Percentiles rank a stretch among this genome's conserved stretches.
Evolutionary conservation across 306 rosid species (phyloP).

Genomic region (Prinsepia uniflora): DNA sequence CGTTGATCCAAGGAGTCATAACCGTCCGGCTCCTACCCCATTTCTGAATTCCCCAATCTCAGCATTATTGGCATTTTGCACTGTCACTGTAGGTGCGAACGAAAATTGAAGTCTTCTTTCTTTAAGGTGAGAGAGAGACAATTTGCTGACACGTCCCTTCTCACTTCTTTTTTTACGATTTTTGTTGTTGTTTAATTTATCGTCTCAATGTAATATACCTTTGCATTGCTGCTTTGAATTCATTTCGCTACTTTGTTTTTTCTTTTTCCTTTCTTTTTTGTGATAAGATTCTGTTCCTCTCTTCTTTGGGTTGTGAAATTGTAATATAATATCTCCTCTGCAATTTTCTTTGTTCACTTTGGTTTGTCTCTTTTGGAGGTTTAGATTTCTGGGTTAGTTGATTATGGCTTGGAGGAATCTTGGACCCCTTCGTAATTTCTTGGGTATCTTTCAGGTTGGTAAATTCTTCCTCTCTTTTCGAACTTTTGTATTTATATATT

Average conservation of each 20-base stretch:
- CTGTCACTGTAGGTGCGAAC: not conserved
- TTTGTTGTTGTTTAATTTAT: not conserved
- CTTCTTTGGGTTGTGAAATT: not conserved
- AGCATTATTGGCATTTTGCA: not conserved
- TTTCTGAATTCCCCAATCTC: not conserved
- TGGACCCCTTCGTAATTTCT: slow-evolving; percentile 17
- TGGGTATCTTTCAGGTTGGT: slow-evolving; percentile 35
- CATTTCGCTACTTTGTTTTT: not conserved
- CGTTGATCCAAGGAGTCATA: not conserved
- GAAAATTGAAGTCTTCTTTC: not conserved
- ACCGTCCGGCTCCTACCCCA: slow-evolving; percentile 16
- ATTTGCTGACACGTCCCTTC: slow-evolving; percentile 5
- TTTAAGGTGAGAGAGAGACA: slow-evolving; percentile 16
- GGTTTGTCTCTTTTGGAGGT: not conserved
- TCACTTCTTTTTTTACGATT: no score
- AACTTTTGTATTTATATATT: not conserved
- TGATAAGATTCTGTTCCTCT: slow-evolving; percentile 19
- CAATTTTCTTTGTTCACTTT: not conserved
- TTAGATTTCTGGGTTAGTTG: slow-evolving; percentile 3
- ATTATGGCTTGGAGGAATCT: slow-evolving; percentile 35
- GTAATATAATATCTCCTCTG: not conserved
- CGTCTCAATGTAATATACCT: not conserved
- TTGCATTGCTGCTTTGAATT: not conserved
- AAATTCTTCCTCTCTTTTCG: not conserved
- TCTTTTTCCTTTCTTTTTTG: slow-evolving; percentile 9